Base-by-base conservation (phyloP, 495 filamentous ascomycete genomes). In the Astrocystis sublimbata region DNA sequence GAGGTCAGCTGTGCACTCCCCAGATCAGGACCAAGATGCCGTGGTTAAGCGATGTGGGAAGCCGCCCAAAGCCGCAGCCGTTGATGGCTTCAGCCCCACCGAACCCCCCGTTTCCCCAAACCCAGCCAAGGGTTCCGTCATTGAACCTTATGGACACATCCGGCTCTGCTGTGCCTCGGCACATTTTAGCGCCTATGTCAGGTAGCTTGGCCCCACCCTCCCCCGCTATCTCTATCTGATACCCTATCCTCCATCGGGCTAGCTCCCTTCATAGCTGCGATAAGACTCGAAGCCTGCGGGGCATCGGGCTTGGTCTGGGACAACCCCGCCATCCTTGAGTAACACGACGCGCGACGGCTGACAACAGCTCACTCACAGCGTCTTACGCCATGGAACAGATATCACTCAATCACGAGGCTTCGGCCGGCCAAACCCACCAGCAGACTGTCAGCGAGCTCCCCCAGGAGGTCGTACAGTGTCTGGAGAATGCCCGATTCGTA, bases 401-500 rank as follows among this genome's bases (percentile, higher is more conserved):
- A 67, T 86, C 88, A n/a, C 81, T 92, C 56, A 89, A 86, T 49
- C 87, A 90, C 75, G 88, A 91, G 75, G 83, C 88, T 28, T 91
- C 89, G 3, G 86, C 86, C 49, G 88, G 87, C 49, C 82, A 87
- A 26, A 90, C 85, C 19, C 83, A 91, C 73, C 88, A 85, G 52
- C 85, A 87, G 71, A 75, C 87, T 58, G 88, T 87, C 24, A 79
- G 79, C 49, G 80, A 84, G 7, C 84, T 97, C 10, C 94, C 93
- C 3, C 72, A 82, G 0, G 92, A 97, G 73, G 94, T 98, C 42
- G 84, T 93, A 13, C 83, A 91, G 65, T 96, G 92, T 71, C 83
- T 98, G 53, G 90, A 96, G 76, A 97, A 97, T 77, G 92, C 93
- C 26, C 88, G 94, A 71, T 98, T 97, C 78, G 92, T 96, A 83